Conservation (phyloP, 163 green algal species). For the Trebouxiophyceae sp. region DNA sequence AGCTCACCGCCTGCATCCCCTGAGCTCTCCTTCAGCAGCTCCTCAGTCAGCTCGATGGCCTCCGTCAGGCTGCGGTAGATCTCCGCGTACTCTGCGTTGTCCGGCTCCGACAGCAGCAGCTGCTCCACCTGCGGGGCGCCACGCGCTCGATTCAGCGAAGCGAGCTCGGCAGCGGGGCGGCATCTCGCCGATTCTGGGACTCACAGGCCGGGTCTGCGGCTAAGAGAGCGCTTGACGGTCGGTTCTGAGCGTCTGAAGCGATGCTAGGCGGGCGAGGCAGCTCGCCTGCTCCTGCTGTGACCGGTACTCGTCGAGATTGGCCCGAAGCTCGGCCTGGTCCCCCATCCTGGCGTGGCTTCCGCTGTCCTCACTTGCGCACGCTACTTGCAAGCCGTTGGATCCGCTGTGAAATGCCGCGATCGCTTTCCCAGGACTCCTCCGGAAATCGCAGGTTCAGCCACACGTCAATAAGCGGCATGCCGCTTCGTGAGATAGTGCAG, state of each 20-base stretch:
- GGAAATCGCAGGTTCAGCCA: no score
- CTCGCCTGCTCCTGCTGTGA: constrained; percentile 52
- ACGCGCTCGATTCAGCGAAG: no score
- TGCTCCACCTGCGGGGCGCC: constrained; percentile 64
- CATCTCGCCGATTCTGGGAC: no score
- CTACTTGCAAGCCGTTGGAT: no score
- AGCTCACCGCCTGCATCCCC: no score
- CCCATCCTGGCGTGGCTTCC: constrained; percentile 1
- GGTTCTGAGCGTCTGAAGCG: background rate
- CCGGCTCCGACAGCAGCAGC: constrained; percentile 57
- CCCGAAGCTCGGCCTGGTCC: constrained; percentile 40
- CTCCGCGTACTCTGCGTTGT: constrained; percentile 69
- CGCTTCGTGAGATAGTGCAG: no score
- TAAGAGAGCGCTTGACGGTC: background rate
- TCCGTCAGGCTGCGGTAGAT: constrained; percentile 70
- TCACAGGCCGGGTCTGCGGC: no score
- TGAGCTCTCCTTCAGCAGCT: background rate
- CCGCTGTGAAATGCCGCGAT: no score
- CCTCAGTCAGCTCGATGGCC: constrained; percentile 16
- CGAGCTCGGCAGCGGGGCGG: no score
- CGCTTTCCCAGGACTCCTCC: no score
- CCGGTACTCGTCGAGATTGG: constrained; percentile 56
- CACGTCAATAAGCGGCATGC: no score
- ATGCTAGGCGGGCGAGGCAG: background rate
- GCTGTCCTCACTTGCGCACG: no score